Evolutionary conservation across 2,329 filamentous ascomycete genomes (phyloP).

Genomic region (Cryphonectria japonica): DNA sequence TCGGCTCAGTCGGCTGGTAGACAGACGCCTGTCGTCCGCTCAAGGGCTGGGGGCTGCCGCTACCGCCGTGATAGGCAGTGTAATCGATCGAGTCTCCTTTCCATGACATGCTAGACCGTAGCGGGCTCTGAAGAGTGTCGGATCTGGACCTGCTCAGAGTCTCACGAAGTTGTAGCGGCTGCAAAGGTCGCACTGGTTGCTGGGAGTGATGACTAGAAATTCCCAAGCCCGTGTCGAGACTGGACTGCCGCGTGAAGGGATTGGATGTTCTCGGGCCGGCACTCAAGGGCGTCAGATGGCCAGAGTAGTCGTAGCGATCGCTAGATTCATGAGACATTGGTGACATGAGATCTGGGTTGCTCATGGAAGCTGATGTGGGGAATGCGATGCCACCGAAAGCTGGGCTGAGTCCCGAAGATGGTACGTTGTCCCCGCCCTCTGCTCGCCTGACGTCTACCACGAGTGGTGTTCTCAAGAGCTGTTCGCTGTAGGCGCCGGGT

Average conservation of each 20-base stretch:
- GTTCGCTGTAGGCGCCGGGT: constrained; percentile 56
- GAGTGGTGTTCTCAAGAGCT: constrained; percentile 65
- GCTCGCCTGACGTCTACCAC: constrained; percentile 70
- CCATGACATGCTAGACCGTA: constrained; percentile 66
- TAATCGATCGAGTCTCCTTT: constrained; percentile 65
- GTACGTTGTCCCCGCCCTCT: constrained; percentile 68
- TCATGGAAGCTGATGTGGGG: constrained; percentile 55
- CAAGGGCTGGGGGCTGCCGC: constrained; percentile 49
- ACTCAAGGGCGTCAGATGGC: constrained; percentile 53
- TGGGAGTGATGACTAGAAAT: constrained; percentile 49
- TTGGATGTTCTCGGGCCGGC: constrained; percentile 54
- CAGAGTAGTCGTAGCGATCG: constrained; percentile 59
- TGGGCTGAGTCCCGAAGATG: constrained; percentile 68
- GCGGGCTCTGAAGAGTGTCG: constrained; percentile 61
- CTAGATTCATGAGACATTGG: constrained; percentile 59
- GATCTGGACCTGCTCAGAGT: constrained; percentile 60
- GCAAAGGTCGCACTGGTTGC: constrained; percentile 55
- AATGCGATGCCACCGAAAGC: constrained; percentile 71
- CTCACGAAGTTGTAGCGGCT: constrained; percentile 62
- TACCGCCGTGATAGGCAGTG: constrained; percentile 50
- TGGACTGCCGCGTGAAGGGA: constrained; percentile 55
- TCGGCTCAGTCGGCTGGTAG: constrained; percentile 51
- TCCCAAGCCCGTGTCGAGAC: constrained; percentile 50
- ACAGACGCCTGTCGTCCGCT: constrained; percentile 52
- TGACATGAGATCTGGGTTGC: constrained; percentile 58